A percentile compares a stretch with the other conserved stretches of the same genome.
phyloP scores from a whole-genome alignment of 2,329 filamentous ascomycete genomes.

The Monosporascus cannonballus region DNA sequence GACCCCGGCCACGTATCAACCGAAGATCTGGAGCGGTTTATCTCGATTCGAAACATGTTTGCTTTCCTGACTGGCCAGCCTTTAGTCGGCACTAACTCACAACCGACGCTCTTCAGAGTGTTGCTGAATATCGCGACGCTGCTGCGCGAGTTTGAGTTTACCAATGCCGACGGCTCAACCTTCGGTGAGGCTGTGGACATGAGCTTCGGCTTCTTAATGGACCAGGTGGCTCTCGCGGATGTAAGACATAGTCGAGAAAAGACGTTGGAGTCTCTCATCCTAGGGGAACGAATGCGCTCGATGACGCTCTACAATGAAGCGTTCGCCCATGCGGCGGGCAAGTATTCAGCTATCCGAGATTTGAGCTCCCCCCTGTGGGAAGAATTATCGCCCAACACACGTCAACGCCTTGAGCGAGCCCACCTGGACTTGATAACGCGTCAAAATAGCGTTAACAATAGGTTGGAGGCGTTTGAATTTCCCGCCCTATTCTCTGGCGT shows the following conservation, averaged over 20 bases:
- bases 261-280: conserved; percentile 80
- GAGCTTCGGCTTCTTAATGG: conserved; percentile 69
- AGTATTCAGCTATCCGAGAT: conserved; percentile 66
- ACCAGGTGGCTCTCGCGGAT: conserved; percentile 72
- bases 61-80: conserved; percentile 60
- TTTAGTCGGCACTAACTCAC: conserved; percentile 50
- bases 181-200: conserved; percentile 56
- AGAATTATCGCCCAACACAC: conserved; percentile 64
- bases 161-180: conserved; percentile 47
- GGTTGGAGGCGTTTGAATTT: conserved; percentile 86
- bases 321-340: conserved; percentile 85
- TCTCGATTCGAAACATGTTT: conserved; percentile 59
- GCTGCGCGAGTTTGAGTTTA: conserved; percentile 53
- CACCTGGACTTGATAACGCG: conserved; percentile 73
- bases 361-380: conserved; percentile 63
- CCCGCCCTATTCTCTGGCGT: conserved; percentile 83
- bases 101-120: conserved; percentile 47
- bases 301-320: conserved; percentile 82
- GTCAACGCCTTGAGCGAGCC: conserved; percentile 74
- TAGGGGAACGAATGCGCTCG: conserved; percentile 82
- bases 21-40: conserved; percentile 47
- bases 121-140: conserved; percentile 48
- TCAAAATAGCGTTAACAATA: conserved; percentile 61
- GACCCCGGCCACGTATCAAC: conserved; percentile 29
- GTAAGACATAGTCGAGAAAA: conserved; percentile 78